A percentile compares a stretch with the other conserved stretches of the same genome.
Evolutionary conservation across 768 basidiomycete genomes (phyloP).

Genomic region (Punctularia strigosozonata): DNA sequence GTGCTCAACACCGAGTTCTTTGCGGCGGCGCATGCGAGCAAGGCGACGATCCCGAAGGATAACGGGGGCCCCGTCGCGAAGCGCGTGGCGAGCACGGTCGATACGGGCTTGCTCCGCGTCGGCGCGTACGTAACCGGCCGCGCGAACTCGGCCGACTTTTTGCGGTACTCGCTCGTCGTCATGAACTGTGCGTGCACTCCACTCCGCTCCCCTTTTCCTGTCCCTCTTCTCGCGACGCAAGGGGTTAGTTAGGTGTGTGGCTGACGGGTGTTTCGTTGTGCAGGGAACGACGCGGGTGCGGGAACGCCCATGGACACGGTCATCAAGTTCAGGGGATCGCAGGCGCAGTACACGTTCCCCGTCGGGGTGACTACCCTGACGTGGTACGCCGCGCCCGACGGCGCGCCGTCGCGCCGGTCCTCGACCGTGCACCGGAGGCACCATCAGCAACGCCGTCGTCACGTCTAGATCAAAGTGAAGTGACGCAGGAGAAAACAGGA

Average conservation of each 20-base stretch:
- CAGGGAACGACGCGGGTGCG: conserved; percentile 36
- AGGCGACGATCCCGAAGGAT: conserved; percentile 62
- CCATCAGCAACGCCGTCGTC: too few species aligned
- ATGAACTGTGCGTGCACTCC: conserved; percentile 43
- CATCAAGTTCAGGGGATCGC: conserved; percentile 44
- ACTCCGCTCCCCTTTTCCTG: neutral
- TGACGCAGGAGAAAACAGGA: too few species aligned
- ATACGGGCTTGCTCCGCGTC: conserved; percentile 46
- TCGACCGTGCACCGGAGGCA: too few species aligned
- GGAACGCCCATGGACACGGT: conserved; percentile 43
- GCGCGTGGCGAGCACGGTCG: conserved; percentile 53
- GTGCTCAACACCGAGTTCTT: conserved; percentile 70
- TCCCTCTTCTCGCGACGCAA: conserved; percentile 1
- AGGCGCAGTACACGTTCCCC: conserved; percentile 68
- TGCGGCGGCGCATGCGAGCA: conserved; percentile 63
- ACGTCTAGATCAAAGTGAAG: too few species aligned
- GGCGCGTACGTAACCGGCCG: conserved; percentile 55
- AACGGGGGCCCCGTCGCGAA: conserved; percentile 55
- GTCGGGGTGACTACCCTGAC: conserved; percentile 54
- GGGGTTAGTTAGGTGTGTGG: neutral
- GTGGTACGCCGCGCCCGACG: conserved; percentile 27
- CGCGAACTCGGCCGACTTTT: conserved; percentile 39
- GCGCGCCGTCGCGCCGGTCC: too few species aligned
- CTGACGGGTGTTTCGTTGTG: conserved; percentile 3
- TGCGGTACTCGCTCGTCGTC: conserved; percentile 61